Base-by-base conservation (phyloP, 2,329 filamentous ascomycete genomes). In the Pleoardoris graminearum region DNA sequence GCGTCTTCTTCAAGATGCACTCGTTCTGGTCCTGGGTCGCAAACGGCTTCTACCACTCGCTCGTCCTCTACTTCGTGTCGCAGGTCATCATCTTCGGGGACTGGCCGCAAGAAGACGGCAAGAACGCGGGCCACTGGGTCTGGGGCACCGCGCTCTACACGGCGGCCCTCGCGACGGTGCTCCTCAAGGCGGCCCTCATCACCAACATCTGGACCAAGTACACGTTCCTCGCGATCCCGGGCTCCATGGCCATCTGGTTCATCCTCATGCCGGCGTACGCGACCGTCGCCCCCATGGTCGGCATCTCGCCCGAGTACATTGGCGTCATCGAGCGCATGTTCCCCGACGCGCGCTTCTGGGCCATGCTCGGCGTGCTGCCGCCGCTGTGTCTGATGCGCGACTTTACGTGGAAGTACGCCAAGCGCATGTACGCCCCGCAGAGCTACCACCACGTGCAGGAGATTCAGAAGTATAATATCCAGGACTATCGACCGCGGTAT, bases 181-280 rank as follows among this genome's bases (percentile, higher is more conserved):
- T 99, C 3, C 90, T 91, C 57, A 99, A 99, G 77, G 94, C 94
- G 3, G 91, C 91, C 1, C 82, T 99, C 54, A 90, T 97, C 60
- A 96, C 93, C 19, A 97, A 91, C 74, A 93, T 96, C 75, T 99
- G 94, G 94, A 99, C 94, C 42, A 99, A 99, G 76, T 99, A 96
- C 74, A 92, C 95, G 55, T 85, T 99, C 59, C 84, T 97, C 59
- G 91, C 94, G 29, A 99, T 99, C 58, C 94, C 94, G 0, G 94
- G 94, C 32, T 95, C 90, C 57, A 88, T 99, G 82, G 75, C 87
- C 16, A 85, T 99, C 63, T 99, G 94, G 94, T 85, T 95, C 71
- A 85, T 85, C 30, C 96, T 97, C 72, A 82, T 97, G 59, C 91
- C 91, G 3, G 85, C 88, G 1, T 99, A 97, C 76, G 91, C 86